Base-by-base conservation (phyloP, 257 asterid species). In the Capsicum rhomboideum region DNA sequence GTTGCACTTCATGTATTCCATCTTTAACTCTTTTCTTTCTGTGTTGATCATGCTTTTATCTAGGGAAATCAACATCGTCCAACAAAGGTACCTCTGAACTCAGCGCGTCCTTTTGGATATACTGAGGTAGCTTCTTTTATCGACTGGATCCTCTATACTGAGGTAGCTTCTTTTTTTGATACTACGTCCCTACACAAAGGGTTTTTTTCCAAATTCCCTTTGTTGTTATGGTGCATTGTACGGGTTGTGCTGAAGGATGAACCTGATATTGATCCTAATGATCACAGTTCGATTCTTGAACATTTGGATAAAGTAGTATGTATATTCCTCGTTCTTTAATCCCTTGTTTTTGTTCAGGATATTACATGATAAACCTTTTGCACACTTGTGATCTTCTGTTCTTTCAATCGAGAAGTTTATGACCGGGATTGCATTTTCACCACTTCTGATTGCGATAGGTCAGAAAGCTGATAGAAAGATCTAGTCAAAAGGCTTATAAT, bases 41-140 rank as follows among this genome's bases (percentile, higher is more conserved):
- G 64, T 63, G 29, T 58, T 12, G 59, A 6, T 52, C 53, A 11
- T 84, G 23, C 42, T 82, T 83, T 23, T 78, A 77, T 83, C 7
- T 53, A 96, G 99, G 98, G 98, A 84, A 96, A 92, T 89, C 99
- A 96, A 79, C 94, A 96, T 81, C 97, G 98, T 26, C 97, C 99
- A 52, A 91, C 97, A 31, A 96, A 96, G 93, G 93, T 96, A 91
- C 98, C 97, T 85, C 93, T 96, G 79, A 91, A 77, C 81, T 91
- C 97, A 67, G 99, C 94, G 90, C 91, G 99, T 86, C 99, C 97
- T 66, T 96, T 96, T 86, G 96, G 93, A 78, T 96, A 96, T 88
- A 84, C 93, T 67, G 99, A 96, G 99, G 98, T 96, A 91, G 59
- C 82, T 77, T 86, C 82, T 79, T 86, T 83, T 40, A 59, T 59